Evolutionary conservation across 2,329 filamentous ascomycete genomes (phyloP).

Genomic region (Botryotinia narcissicola): DNA sequence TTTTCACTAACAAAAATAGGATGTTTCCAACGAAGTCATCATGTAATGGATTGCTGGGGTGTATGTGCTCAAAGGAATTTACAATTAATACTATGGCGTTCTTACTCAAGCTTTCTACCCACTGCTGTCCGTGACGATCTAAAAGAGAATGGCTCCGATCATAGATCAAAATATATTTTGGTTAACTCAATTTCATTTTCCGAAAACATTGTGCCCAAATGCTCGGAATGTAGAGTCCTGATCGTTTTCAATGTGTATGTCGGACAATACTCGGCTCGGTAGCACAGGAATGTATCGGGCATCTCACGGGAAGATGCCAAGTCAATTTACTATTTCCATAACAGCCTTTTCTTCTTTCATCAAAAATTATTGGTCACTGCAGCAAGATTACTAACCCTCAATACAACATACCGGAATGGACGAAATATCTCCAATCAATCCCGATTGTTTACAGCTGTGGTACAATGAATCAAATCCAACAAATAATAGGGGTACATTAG

Average conservation of each 20-base stretch:
- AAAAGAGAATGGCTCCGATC: neutral
- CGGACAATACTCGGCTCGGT: neutral
- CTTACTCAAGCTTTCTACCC: neutral
- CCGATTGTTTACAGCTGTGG: neutral
- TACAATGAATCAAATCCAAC: neutral
- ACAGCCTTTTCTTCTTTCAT: neutral
- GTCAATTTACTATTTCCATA: neutral
- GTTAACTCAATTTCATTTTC: neutral
- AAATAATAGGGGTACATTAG: neutral
- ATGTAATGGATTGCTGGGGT: conserved; percentile 59
- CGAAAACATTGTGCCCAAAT: neutral
- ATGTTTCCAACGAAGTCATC: conserved; percentile 84
- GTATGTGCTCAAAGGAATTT: neutral
- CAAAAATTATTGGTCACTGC: neutral
- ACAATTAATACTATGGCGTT: conserved; percentile 11
- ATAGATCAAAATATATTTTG: neutral
- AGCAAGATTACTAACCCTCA: neutral
- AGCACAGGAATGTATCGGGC: neutral
- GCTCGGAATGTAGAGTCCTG: neutral
- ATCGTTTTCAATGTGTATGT: neutral
- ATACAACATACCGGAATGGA: neutral
- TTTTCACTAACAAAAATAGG: conserved; percentile 50
- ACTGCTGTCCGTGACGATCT: neutral
- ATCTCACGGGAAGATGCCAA: neutral
- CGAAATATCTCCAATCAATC: neutral